These are phyloP conservation scores for Mixia osmundae DNA, from an alignment of 1,284 basidiomycete genomes.

Conservation along the genomic window DNA sequence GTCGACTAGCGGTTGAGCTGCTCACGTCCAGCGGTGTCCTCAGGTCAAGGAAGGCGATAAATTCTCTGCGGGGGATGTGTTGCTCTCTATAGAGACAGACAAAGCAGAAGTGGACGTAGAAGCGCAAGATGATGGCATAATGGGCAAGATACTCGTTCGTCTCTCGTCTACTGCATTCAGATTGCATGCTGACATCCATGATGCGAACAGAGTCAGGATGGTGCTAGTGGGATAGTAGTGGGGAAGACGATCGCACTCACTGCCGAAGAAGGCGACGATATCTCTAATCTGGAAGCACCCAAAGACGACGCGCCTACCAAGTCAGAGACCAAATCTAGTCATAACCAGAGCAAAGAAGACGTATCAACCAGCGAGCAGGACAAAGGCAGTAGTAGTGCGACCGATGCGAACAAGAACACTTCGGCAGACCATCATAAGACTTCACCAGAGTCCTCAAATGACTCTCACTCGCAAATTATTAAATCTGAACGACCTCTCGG, in stretches of 20 bases:
- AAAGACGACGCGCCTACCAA: constrained; percentile 7
- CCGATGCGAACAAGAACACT: not conserved
- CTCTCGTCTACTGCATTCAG: not conserved
- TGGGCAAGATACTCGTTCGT: constrained; percentile 22
- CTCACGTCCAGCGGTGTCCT: not conserved
- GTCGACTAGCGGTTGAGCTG: constrained; percentile 2
- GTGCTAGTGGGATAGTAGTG: constrained; percentile 21
- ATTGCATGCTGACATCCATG: not conserved
- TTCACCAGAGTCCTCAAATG: not conserved
- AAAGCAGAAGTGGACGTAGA: constrained; percentile 10
- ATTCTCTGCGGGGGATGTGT: constrained; percentile 22
- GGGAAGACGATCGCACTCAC: constrained; percentile 23
- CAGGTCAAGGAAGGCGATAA: constrained; percentile 23
- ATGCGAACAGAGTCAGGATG: constrained; percentile 16
- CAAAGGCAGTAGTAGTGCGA: too few species aligned
- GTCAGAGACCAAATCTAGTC: not conserved
- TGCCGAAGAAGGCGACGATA: constrained; percentile 25
- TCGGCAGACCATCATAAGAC: not conserved
- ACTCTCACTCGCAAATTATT: constrained; percentile 5
- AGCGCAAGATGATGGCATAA: constrained; percentile 23
- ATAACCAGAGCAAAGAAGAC: constrained; percentile 1
- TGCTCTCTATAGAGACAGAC: constrained; percentile 19
- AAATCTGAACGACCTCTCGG: constrained; percentile 16
- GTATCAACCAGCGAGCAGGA: not conserved
- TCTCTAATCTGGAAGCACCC: constrained; percentile 19